phyloP scores from a whole-genome alignment of 768 basidiomycete species.

The Kwoniella newhampshirensis region DNA sequence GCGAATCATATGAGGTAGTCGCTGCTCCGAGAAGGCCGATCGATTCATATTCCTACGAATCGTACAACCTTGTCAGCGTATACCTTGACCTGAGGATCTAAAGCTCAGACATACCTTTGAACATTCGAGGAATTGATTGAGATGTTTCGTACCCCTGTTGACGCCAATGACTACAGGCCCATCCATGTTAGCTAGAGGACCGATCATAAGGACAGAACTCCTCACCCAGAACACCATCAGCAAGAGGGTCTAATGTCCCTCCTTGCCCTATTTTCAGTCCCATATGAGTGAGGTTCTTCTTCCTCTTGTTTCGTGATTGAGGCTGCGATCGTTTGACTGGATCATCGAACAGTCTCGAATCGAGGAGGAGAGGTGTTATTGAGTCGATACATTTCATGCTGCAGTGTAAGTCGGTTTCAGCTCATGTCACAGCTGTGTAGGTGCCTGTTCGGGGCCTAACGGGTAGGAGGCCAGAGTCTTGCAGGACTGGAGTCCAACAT shows the following conservation, averaged over 20 bases:
- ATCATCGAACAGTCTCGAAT: slow-evolving; percentile 71
- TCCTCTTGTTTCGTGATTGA: slow-evolving; percentile 31
- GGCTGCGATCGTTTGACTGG: slow-evolving; percentile 28
- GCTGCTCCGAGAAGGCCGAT: slow-evolving; percentile 90
- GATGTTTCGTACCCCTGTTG: slow-evolving; percentile 82
- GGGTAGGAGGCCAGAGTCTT: too few relatives aligned
- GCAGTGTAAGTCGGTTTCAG: background rate
- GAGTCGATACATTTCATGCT: slow-evolving; percentile 81
- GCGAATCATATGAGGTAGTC: slow-evolving; percentile 90
- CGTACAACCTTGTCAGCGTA: too few relatives aligned
- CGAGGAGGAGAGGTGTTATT: slow-evolving; percentile 73
- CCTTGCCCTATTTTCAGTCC: slow-evolving; percentile 61
- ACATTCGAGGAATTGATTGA: slow-evolving; percentile 79
- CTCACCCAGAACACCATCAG: slow-evolving; percentile 90
- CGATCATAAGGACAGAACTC: slow-evolving; percentile 27
- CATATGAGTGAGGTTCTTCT: slow-evolving; percentile 59
- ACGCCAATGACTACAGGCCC: slow-evolving; percentile 74
- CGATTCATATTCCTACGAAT: slow-evolving; percentile 77
- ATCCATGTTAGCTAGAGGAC: background rate
- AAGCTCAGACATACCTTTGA: slow-evolving; percentile 80
- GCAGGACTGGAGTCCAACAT: too few relatives aligned
- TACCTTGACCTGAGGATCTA: background rate
- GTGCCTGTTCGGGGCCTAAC: too few relatives aligned
- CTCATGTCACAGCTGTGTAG: background rate
- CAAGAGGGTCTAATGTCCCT: slow-evolving; percentile 90